These are phyloP conservation scores for Xylaria palmicola DNA, from an alignment of 495 filamentous ascomycete genomes.

Conservation along the genomic window DNA sequence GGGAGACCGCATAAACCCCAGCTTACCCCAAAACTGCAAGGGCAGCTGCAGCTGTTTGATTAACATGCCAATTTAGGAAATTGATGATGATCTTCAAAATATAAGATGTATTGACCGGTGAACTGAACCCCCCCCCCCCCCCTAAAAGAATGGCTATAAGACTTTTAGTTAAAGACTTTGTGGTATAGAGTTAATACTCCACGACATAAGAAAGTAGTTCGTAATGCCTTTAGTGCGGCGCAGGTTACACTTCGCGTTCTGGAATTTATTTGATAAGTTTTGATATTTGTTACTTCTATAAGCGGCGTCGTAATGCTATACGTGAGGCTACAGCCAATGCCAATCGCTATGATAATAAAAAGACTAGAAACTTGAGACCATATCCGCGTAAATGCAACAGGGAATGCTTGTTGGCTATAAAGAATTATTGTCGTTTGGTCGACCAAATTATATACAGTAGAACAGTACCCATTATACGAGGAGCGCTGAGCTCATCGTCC, in stretches of 20 bases:
- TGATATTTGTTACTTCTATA: background rate
- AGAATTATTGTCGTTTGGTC: slow-evolving; percentile 5
- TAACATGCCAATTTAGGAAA: background rate
- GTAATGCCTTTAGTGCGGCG: background rate
- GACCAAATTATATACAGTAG: slow-evolving; percentile 16
- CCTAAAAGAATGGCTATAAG: too few relatives aligned
- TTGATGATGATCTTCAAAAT: background rate
- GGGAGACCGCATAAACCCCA: background rate
- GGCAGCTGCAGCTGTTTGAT: background rate
- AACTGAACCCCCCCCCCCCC: too few relatives aligned
- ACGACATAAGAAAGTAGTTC: background rate
- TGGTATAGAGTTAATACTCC: background rate
- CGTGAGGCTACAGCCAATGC: background rate
- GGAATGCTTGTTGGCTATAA: background rate
- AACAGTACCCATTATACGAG: slow-evolving; percentile 3
- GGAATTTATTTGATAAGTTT: background rate
- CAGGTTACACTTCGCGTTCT: too few relatives aligned
- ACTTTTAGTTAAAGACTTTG: background rate
- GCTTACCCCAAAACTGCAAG: background rate
- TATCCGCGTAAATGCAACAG: slow-evolving; percentile 3
- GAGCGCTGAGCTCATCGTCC: background rate
- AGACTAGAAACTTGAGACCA: background rate
- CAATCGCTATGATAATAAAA: background rate
- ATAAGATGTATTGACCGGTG: background rate
- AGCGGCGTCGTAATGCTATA: background rate